A percentile compares a stretch with the other conserved stretches of the same genome.
These are phyloP conservation scores for Paramecium tetraurelia DNA, from an alignment of 73 alveolate species.

Conservation along the genomic window DNA sequence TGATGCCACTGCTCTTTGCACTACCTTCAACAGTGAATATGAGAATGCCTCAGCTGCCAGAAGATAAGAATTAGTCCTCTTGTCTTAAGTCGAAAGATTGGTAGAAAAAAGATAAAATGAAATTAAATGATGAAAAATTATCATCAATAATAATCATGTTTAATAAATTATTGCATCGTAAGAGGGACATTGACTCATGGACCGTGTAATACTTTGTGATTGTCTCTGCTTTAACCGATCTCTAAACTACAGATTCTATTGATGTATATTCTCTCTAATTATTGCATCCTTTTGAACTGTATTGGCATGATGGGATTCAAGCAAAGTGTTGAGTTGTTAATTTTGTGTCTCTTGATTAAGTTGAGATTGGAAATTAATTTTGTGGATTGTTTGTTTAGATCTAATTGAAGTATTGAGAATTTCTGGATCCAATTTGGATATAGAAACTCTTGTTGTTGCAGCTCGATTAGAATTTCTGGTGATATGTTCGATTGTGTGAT, in stretches of 20 bases:
- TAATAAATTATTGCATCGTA: neutral
- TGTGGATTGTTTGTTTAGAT: neutral
- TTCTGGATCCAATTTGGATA: neutral
- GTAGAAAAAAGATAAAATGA: conserved; percentile 39
- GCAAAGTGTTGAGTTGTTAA: neutral
- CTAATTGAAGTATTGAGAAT: neutral
- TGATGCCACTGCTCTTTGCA: conserved; percentile 45
- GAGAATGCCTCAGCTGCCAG: conserved; percentile 50
- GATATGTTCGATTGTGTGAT: neutral
- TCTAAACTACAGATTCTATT: neutral
- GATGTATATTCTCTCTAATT: neutral
- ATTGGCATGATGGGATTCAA: neutral
- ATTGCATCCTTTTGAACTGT: neutral
- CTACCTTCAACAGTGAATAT: conserved; percentile 39
- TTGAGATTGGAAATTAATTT: neutral
- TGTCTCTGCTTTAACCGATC: neutral
- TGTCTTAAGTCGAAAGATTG: conserved; percentile 28
- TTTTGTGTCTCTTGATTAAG: no score
- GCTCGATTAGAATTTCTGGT: neutral
- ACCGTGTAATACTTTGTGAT: neutral
- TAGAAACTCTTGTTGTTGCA: neutral
- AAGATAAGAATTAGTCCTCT: conserved; percentile 38
- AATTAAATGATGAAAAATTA: neutral
- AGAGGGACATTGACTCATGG: neutral
- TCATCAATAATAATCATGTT: neutral